phyloP scores from a whole-genome alignment of 1,284 basidiomycete species.

The Porogramme epimiltina region DNA sequence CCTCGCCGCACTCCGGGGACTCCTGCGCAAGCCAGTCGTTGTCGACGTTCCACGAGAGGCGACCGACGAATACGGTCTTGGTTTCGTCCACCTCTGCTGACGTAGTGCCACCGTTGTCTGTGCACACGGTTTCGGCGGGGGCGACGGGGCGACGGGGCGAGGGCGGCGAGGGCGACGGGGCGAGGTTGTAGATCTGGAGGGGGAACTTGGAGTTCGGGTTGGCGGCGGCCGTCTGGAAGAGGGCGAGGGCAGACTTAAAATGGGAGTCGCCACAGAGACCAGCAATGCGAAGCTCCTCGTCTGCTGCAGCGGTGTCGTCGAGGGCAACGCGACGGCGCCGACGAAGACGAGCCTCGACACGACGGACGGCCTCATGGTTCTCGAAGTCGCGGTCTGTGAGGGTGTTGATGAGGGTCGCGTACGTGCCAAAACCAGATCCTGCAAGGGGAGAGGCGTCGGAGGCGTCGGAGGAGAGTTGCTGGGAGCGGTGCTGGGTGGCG shows the following conservation, averaged over 20 bases:
- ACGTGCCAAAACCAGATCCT: conserved; percentile 50
- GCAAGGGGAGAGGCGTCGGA: conserved; percentile 17
- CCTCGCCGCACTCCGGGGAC: conserved; percentile 88
- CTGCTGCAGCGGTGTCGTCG: conserved; percentile 24
- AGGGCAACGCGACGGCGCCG: conserved; percentile 31
- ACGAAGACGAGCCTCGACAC: conserved; percentile 46
- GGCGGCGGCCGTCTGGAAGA: conserved; percentile 65
- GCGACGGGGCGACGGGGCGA: too few relatives aligned
- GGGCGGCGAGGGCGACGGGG: too few relatives aligned
- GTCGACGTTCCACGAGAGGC: conserved; percentile 96
- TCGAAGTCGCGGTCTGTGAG: conserved; percentile 78
- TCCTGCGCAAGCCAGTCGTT: conserved; percentile 94
- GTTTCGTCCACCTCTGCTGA: conserved; percentile 51
- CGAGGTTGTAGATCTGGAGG: conserved; percentile 48
- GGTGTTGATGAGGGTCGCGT: conserved; percentile 67
- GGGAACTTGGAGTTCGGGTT: conserved; percentile 40
- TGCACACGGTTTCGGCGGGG: conserved; percentile 84
- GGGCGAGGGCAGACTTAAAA: conserved; percentile 67
- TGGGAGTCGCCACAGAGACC: conserved; percentile 66
- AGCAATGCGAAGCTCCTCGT: conserved; percentile 37
- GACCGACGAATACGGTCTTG: conserved; percentile 89
- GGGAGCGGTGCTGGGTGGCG: conserved; percentile 12
- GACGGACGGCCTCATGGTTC: conserved; percentile 49
- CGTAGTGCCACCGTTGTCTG: conserved; percentile 55
- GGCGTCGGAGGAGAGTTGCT: conserved; percentile 6